Evolutionary conservation across 345 rosid species (phyloP), one percentile per base, ranked within the genome.

Genomic region (Aethionema arabicum): DNA sequence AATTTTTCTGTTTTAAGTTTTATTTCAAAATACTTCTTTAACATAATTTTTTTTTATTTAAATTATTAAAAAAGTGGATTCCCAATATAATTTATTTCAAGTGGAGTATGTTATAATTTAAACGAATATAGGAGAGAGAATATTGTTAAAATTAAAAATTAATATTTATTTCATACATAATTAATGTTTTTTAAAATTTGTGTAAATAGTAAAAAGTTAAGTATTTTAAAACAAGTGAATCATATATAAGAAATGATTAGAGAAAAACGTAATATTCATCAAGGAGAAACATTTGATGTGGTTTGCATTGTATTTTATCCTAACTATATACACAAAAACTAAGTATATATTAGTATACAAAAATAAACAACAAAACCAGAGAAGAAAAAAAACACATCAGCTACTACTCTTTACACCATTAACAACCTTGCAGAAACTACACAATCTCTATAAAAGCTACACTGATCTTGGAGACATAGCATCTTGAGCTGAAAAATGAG

Each of bases 401-500:
- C 38, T 15, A 41, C 76, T 47, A 72, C 71, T 65, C 67, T 72
- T 45, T 66, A 65, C 76, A 2, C 27, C 27, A 21, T 21, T 21
- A 21, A 21, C 27, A 21, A 21, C 27, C 27, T 21, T 55, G 42
- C 32, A 56, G 52, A 59, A 76, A 77, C 67, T 57, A 57, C 37
- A 56, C 48, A 21, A 21, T 21, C 27, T 21, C 49, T 69, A 46
- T 42, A 63, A 41, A 42, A 8, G 14, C 69, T 50, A 60, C 68
- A 52, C 65, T 50, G 76, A 70, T 59, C 82, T 74, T 10, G 82
- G 81, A 13, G 83, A 69, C 55, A 53, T 44, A 32, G 67, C 57
- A 33, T 70, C 74, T n/a, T 82, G 81, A 30, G 65, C 45, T 59
- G 62, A 48, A 59, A 65, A 59, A 44, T 72, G 66, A 1, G 68